These are phyloP conservation scores for Trichoderma cornu-damae DNA, from an alignment of 2,329 filamentous ascomycete genomes.

Conservation along the genomic window DNA sequence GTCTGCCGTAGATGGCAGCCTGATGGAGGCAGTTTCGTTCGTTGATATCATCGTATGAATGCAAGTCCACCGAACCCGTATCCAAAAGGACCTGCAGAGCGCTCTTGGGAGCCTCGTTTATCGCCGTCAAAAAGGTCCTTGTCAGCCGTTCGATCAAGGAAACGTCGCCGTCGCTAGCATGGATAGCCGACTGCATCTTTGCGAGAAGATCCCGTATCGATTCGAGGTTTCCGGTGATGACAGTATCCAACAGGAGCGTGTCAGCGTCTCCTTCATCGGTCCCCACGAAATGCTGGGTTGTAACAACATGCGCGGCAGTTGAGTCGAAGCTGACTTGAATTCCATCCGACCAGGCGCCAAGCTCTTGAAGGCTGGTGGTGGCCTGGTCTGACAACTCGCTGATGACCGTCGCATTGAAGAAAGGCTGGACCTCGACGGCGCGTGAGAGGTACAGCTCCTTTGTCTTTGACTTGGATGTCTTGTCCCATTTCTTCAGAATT, in stretches of 20 bases:
- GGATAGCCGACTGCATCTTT: constrained; percentile 56
- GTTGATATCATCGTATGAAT: constrained; percentile 95
- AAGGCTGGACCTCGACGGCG: constrained; percentile 94
- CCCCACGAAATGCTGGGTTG: constrained; percentile 59
- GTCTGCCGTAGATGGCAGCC: constrained; percentile 87
- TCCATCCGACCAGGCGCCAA: constrained; percentile 95
- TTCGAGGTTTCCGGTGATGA: constrained; percentile 73
- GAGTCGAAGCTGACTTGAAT: constrained; percentile 81
- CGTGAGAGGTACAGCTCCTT: constrained; percentile 96
- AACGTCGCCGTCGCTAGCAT: constrained; percentile 52
- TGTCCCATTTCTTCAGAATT: constrained; percentile 99
- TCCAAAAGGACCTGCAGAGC: constrained; percentile 72
- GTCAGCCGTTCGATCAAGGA: constrained; percentile 71
- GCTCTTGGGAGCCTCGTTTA: constrained; percentile 75
- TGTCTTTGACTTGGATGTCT: constrained; percentile 97
- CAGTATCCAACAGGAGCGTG: constrained; percentile 79
- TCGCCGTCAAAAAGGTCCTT: constrained; percentile 81
- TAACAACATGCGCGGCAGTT: constrained; percentile 57
- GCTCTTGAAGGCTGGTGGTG: constrained; percentile 89
- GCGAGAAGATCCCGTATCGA: constrained; percentile 75
- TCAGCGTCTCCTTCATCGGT: constrained; percentile 89
- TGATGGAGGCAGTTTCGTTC: constrained; percentile 95
- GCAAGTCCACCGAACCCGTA: constrained; percentile 79
- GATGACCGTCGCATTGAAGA: constrained; percentile 96
- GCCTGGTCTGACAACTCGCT: constrained; percentile 95